Evolutionary conservation across 1,284 basidiomycete species (phyloP), one percentile per base, ranked within the genome.

Genomic region (Trametes hirsuta): DNA sequence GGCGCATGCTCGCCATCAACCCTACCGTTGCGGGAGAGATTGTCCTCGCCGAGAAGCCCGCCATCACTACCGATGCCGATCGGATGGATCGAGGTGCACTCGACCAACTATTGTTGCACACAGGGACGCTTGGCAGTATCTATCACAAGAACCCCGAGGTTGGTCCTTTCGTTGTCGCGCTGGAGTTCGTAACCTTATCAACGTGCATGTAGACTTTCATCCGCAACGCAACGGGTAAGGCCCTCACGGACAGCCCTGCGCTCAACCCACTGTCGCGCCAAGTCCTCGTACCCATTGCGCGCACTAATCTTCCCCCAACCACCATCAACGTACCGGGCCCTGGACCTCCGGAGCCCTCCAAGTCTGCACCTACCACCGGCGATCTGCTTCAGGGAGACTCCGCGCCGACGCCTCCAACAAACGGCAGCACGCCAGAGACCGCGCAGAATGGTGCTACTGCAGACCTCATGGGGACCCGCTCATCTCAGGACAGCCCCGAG

Each of bases 11-110:
- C 40, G 97, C 97, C 1, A 91, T 95, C 67, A 95, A 98, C 73
- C 95, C 97, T 1, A 80, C 88, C 1, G 90, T 91, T 1, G 97
- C 97, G 2, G 85, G 90, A 44, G 90, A 94, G 66, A 91, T 99
- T 62, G 95, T 99, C n/a, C 82, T 99, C 18, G 84, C 93, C 8
- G 93, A 95, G 65, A 98, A 98, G 70, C 97, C 97, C 15, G 82
- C 94, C 3, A 98, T 99, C 66, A 96, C 94, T n/a, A 98, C 95
- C 1, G 96, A 99, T 73, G 94, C 95, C 6, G 97, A 99, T 72
- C 81, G 95, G 41, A 98, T 99, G 94, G 96, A 98, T 72, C 85
- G 95, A 68, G 94, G 94, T 24, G 91, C 95, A 56, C 84, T 98
- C 39, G 96, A 98, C 76, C 94, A 97, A 68, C 79, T 96, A 18